Evolutionary conservation across 2,329 filamentous ascomycete species (phyloP).

Genomic region (Laburnicola sp.): DNA sequence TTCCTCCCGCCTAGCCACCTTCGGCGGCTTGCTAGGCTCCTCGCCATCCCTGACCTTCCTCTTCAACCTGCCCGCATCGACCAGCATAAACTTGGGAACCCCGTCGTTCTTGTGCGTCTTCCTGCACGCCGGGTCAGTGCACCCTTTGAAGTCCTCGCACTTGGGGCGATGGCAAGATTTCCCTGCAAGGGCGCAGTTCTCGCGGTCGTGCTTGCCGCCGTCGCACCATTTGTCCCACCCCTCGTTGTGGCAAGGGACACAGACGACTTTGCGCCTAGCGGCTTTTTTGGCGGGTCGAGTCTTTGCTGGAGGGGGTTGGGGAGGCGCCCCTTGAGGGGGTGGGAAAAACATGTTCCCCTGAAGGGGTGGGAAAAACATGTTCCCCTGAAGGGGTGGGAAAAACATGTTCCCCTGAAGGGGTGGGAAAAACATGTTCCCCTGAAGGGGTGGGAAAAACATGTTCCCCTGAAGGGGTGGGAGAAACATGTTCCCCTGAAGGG

Average conservation of each 20-base stretch:
- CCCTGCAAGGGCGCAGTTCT: neutral
- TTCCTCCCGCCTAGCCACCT: too few species aligned
- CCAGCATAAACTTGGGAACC: neutral
- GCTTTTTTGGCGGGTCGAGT: neutral
- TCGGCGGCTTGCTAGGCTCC: neutral
- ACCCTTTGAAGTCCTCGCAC: neutral
- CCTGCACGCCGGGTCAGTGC: neutral
- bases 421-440: too few species aligned
- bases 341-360: too few species aligned
- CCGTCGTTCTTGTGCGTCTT: neutral
- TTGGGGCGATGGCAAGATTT: neutral
- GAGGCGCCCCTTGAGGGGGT: too few species aligned
- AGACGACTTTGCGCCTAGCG: neutral
- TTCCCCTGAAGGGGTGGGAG: too few species aligned
- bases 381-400: too few species aligned
- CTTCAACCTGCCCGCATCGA: neutral
- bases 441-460: too few species aligned
- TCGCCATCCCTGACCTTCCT: neutral
- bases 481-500: too few species aligned
- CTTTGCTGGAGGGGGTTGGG: too few species aligned
- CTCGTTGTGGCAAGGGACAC: neutral
- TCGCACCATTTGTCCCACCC: constrained; percentile 8
- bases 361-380: too few species aligned
- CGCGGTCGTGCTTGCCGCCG: neutral
- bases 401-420: too few species aligned